A percentile compares a stretch with the other conserved stretches of the same genome.
Conservation (phyloP, 805 yeast species). For the Saccharomycopsis javanensis region DNA sequence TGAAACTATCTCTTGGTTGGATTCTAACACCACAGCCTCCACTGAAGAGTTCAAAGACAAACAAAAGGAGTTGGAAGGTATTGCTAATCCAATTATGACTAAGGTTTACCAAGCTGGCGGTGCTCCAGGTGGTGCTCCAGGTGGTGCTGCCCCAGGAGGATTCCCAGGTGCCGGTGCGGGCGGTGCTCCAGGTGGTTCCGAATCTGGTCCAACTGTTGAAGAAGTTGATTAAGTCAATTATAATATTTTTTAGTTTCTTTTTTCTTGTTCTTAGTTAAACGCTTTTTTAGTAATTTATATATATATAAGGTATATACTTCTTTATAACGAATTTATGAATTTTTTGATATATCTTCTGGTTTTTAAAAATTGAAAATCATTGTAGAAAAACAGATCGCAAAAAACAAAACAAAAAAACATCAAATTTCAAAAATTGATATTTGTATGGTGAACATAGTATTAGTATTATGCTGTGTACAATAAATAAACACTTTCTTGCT, state of each 20-base stretch:
- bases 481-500: no score
- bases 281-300: neutral
- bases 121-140: slow-evolving; percentile 62
- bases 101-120: slow-evolving; percentile 95
- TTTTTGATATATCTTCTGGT: no score
- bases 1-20: slow-evolving; percentile 86
- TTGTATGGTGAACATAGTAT: no score
- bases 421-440: no score
- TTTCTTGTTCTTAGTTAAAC: neutral
- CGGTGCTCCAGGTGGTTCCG: slow-evolving; percentile 33
- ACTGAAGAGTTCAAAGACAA: slow-evolving; percentile 85
- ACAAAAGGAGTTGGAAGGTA: slow-evolving; percentile 91
- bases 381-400: no score
- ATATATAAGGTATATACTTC: neutral
- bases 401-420: no score
- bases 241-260: neutral
- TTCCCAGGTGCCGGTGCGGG: slow-evolving; percentile 44
- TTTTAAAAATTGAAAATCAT: no score
- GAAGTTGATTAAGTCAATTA: slow-evolving; percentile 54
- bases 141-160: slow-evolving; percentile 50
- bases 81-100: slow-evolving; percentile 94
- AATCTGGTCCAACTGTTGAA: slow-evolving; percentile 63
- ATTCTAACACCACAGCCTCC: slow-evolving; percentile 83
- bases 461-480: no score
- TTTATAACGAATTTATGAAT: slow-evolving; percentile 1